Evolutionary conservation across 2,329 filamentous ascomycete genomes (phyloP).

Genomic region (Aspergillus novoparasiticus): DNA sequence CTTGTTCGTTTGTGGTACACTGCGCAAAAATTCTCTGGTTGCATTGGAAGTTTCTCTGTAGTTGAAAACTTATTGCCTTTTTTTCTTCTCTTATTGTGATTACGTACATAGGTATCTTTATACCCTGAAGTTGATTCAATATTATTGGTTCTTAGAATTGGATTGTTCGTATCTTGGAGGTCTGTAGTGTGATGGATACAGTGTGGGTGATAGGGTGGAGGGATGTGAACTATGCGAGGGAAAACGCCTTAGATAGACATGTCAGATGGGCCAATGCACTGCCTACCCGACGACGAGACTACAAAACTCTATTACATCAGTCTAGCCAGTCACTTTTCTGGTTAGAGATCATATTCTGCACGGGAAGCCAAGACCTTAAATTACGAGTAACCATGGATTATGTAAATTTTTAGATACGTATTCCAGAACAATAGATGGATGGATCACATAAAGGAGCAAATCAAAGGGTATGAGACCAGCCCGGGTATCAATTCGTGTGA

Average conservation of each 20-base stretch:
- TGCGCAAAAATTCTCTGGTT: not conserved
- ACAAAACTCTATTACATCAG: not conserved
- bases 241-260: too few relatives aligned
- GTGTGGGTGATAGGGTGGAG: too few relatives aligned
- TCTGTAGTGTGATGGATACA: too few relatives aligned
- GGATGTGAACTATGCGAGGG: too few relatives aligned
- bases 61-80: not conserved
- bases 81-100: not conserved
- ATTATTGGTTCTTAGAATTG: not conserved
- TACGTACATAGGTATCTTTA: conserved; percentile 13
- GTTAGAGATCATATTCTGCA: not conserved
- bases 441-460: conserved; percentile 1
- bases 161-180: not conserved
- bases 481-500: conserved; percentile 24
- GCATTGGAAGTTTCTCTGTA: not conserved
- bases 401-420: not conserved
- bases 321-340: not conserved
- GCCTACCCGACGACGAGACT: too few relatives aligned
- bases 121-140: conserved; percentile 7
- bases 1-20: not conserved
- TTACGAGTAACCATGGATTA: not conserved
- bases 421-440: not conserved
- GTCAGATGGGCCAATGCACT: too few relatives aligned
- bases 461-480: conserved; percentile 14
- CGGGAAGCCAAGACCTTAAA: not conserved